Conservation (phyloP, 805 yeast genomes). For the Ogataea pilisensis region DNA sequence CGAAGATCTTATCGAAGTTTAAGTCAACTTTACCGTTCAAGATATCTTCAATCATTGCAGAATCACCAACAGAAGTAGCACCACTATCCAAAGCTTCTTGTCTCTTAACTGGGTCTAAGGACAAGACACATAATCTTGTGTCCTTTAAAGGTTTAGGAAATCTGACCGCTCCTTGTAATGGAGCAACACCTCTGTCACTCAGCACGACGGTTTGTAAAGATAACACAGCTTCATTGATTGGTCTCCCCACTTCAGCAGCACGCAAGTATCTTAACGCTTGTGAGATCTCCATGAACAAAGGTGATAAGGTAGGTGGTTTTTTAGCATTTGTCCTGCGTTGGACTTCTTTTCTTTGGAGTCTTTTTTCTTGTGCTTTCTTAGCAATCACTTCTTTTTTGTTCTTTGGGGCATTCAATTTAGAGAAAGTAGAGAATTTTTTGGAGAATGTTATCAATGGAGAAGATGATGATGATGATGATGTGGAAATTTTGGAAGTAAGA, state of each 20-base stretch:
- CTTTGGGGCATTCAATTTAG: conserved; percentile 20
- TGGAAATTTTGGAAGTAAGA: background rate
- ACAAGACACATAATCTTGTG: conserved; percentile 64
- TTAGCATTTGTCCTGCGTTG: conserved; percentile 33
- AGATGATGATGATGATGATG: background rate
- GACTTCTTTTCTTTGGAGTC: conserved; percentile 23
- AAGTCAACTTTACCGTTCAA: conserved; percentile 46
- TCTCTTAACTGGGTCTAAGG: conserved; percentile 49
- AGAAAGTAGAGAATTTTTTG: conserved; percentile 3
- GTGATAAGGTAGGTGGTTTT: conserved; percentile 43
- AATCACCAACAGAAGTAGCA: conserved; percentile 68
- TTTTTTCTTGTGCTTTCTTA: conserved; percentile 24
- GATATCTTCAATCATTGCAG: conserved; percentile 62
- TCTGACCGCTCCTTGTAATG: conserved; percentile 64
- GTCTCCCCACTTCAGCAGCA: conserved; percentile 88
- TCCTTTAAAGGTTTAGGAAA: conserved; percentile 71
- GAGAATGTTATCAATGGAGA: background rate
- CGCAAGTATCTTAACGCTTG: conserved; percentile 73
- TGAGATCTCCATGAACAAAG: conserved; percentile 68
- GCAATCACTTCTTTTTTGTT: conserved; percentile 25
- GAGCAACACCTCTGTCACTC: conserved; percentile 73
- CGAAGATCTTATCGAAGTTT: conserved; percentile 71
- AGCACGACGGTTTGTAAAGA: conserved; percentile 60
- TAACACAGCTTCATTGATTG: conserved; percentile 65
- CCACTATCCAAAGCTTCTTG: conserved; percentile 54